phyloP scores from a whole-genome alignment of 208 protist species.

The Crithidia sp. region DNA sequence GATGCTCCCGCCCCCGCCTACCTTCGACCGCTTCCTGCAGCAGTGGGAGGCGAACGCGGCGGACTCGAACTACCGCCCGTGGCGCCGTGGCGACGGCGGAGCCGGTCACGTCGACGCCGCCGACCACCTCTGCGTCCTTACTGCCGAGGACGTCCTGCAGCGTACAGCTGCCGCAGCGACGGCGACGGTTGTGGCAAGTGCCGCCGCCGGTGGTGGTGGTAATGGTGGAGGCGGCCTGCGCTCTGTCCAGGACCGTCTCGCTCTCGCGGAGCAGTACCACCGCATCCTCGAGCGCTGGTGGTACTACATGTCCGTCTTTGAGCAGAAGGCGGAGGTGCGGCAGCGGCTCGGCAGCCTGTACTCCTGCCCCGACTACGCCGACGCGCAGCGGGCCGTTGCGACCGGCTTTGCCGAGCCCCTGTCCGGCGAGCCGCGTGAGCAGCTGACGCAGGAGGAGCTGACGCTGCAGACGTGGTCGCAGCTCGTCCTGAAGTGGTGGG shows the following conservation, averaged over 20 bases:
- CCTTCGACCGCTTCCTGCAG: conserved; percentile 20
- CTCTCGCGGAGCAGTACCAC: conserved; percentile 25
- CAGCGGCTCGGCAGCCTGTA: conserved; percentile 20
- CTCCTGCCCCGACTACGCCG: conserved; percentile 15
- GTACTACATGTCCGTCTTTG: conserved; percentile 29
- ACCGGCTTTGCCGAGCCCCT: conserved; percentile 3
- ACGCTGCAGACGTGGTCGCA: conserved; percentile 29
- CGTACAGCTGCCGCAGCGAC: neutral
- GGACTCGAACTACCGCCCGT: conserved; percentile 15
- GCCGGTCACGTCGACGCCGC: conserved; percentile 9
- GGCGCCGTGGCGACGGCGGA: conserved; percentile 5
- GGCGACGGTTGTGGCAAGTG: conserved; percentile 1
- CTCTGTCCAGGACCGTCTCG: conserved; percentile 4
- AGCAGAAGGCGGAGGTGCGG: conserved; percentile 22
- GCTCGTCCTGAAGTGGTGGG: conserved; percentile 28
- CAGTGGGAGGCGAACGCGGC: conserved; percentile 27
- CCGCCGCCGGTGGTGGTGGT: neutral
- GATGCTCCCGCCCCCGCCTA: conserved; percentile 29
- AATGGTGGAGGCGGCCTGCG: neutral
- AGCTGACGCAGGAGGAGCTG: conserved; percentile 19
- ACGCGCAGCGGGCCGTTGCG: conserved; percentile 20
- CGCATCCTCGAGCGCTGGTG: conserved; percentile 34
- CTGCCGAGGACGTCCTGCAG: conserved; percentile 5
- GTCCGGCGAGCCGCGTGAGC: conserved; percentile 6
- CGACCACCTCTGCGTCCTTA: neutral